Percentiles rank a stretch among this genome's conserved stretches.
These are phyloP conservation scores for Herpetomonas tarakana DNA, from an alignment of 208 protist species.

Conservation along the genomic window DNA sequence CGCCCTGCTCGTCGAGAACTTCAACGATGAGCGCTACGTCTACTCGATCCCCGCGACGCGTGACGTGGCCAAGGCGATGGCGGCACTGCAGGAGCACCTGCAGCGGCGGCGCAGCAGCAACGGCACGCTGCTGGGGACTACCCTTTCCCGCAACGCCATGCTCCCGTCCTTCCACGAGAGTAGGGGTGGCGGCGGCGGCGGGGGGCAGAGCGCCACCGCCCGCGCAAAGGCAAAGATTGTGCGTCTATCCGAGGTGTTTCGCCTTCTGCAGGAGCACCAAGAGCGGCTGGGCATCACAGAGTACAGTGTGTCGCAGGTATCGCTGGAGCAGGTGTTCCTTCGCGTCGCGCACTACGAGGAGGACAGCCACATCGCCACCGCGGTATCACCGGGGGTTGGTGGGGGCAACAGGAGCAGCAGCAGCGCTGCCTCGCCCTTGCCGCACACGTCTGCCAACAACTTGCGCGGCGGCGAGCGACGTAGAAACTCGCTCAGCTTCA, in stretches of 20 bases:
- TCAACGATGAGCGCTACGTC: slow-evolving; percentile 35
- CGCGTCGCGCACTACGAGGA: slow-evolving; percentile 33
- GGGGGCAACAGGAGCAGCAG: slow-evolving; percentile 12
- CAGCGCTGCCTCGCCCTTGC: not conserved
- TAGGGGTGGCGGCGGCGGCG: not conserved
- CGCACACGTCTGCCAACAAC: not conserved
- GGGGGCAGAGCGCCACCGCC: not conserved
- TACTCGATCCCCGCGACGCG: slow-evolving; percentile 32
- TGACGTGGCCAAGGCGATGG: slow-evolving; percentile 22
- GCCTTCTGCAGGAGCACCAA: slow-evolving; percentile 29
- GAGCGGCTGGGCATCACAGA: slow-evolving; percentile 48
- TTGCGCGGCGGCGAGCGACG: not conserved
- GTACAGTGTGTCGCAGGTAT: slow-evolving; percentile 70
- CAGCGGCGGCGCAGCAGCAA: slow-evolving; percentile 11
- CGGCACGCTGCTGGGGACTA: not conserved
- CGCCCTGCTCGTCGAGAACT: slow-evolving; percentile 33
- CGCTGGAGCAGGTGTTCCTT: slow-evolving; percentile 72
- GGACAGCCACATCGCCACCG: not conserved
- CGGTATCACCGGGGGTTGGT: too few species aligned
- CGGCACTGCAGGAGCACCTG: slow-evolving; percentile 18
- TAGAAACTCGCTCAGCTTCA: too few species aligned
- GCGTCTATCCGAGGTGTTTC: slow-evolving; percentile 45
- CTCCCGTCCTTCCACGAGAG: not conserved
- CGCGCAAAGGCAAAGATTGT: slow-evolving; percentile 10
- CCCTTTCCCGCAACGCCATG: not conserved